phyloP scores from a whole-genome alignment of 2,329 filamentous ascomycete species.

The Xylaria sp. region DNA sequence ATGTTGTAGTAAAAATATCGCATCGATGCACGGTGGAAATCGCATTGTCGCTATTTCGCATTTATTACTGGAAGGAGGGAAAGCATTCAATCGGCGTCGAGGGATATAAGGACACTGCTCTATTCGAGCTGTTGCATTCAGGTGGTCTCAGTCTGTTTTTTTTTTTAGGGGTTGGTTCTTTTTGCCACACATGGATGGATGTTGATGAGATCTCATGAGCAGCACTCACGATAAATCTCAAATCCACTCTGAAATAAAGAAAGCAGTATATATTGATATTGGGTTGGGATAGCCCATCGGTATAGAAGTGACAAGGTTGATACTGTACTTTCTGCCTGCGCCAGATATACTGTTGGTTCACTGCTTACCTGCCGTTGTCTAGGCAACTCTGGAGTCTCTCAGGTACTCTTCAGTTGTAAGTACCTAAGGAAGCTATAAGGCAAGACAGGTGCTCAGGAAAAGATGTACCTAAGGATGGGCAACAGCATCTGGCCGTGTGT shows the following conservation, averaged over 20 bases:
- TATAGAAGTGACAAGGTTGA: slow-evolving; percentile 8
- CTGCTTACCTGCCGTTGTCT: background rate
- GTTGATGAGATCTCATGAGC: slow-evolving; percentile 12
- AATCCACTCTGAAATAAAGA: slow-evolving; percentile 5
- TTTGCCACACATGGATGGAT: background rate
- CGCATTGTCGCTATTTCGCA: slow-evolving; percentile 7
- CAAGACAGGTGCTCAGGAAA: background rate
- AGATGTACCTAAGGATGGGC: background rate
- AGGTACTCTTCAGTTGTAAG: background rate
- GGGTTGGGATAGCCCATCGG: background rate
- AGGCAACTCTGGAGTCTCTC: background rate
- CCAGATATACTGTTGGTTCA: background rate
- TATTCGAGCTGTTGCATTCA: slow-evolving; percentile 11
- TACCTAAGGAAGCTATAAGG: background rate
- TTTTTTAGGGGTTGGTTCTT: background rate
- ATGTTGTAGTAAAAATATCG: slow-evolving; percentile 28
- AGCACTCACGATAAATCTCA: background rate
- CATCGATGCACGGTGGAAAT: slow-evolving; percentile 10
- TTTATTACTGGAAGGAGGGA: background rate
- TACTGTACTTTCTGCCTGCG: background rate
- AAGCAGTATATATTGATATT: background rate
- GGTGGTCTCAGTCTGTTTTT: background rate
- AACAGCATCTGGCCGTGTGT: background rate
- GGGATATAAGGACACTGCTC: slow-evolving; percentile 10
- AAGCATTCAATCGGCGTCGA: slow-evolving; percentile 33